These are phyloP conservation scores for Luzula sylvatica DNA, from an alignment of 176 grass and related monocot genomes.

Conservation along the genomic window DNA sequence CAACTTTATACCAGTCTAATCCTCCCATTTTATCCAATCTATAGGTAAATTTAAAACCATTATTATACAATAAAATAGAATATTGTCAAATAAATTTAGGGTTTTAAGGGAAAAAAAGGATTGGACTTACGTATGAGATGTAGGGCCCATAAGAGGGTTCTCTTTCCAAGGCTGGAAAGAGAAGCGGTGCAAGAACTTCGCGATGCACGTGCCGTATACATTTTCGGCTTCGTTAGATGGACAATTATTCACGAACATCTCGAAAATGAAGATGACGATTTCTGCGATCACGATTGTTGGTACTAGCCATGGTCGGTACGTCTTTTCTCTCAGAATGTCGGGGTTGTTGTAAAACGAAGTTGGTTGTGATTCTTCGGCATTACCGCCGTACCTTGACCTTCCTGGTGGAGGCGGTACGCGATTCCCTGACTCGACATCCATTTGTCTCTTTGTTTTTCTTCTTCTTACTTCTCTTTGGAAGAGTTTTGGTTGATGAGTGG, in stretches of 20 bases:
- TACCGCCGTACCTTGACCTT: constrained; percentile 1
- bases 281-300: constrained; percentile 49
- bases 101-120: background rate
- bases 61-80: background rate
- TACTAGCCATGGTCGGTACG: constrained; percentile 56
- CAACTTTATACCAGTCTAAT: constrained; percentile 55
- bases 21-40: constrained; percentile 60
- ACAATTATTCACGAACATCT: constrained; percentile 75
- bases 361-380: constrained; percentile 1
- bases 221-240: constrained; percentile 26
- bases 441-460: background rate
- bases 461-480: background rate
- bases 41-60: background rate
- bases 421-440: constrained; percentile 7
- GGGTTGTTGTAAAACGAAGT: constrained; percentile 53
- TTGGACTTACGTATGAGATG: constrained; percentile 42
- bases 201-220: constrained; percentile 26
- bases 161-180: constrained; percentile 87
- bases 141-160: constrained; percentile 67
- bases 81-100: background rate
- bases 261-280: constrained; percentile 50
- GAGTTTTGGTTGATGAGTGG: constrained; percentile 1
- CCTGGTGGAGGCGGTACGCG: constrained; percentile 10
- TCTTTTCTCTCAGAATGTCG: constrained; percentile 23
- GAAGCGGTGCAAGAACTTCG: constrained; percentile 41